A percentile compares a stretch with the other conserved stretches of the same genome.
Conservation (phyloP, 371 early-diverging fungal species). For the Mucor saturninus region DNA sequence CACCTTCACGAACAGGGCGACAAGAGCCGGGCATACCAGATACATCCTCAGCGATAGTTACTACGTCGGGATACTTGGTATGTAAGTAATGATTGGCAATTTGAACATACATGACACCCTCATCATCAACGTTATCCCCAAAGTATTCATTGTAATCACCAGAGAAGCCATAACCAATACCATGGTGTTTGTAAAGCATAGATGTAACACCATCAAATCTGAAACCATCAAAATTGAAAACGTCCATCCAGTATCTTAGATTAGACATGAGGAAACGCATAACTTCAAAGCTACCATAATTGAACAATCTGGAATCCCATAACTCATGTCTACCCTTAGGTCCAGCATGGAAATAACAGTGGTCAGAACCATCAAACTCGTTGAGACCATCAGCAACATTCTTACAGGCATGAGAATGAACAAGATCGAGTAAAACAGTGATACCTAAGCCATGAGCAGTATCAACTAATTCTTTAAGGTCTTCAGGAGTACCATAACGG, state of each 20-base stretch:
- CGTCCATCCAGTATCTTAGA: constrained; percentile 89
- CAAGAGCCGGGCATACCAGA: constrained; percentile 98
- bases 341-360: constrained; percentile 95
- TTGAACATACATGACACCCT: constrained; percentile 89
- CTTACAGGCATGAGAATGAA: constrained; percentile 96
- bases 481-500: constrained; percentile 92
- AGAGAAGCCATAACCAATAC: constrained; percentile 91
- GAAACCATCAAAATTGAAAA: constrained; percentile 95
- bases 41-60: constrained; percentile 97
- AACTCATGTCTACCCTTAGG: constrained; percentile 86
- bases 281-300: constrained; percentile 90
- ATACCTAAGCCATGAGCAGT: constrained; percentile 92
- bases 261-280: constrained; percentile 94
- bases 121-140: constrained; percentile 81
- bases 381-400: constrained; percentile 95
- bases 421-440: constrained; percentile 91
- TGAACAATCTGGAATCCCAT: constrained; percentile 95
- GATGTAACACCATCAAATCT: constrained; percentile 97
- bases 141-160: constrained; percentile 96
- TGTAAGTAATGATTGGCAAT: constrained; percentile 90
- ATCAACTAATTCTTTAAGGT: constrained; percentile 87
- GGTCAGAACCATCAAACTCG: constrained; percentile 94
- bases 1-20: constrained; percentile 89
- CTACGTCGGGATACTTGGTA: constrained; percentile 72
- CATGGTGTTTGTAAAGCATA: constrained; percentile 96